Base-by-base conservation (phyloP, 192 early-diverging fungal genomes). In the Coemansia sp. region DNA sequence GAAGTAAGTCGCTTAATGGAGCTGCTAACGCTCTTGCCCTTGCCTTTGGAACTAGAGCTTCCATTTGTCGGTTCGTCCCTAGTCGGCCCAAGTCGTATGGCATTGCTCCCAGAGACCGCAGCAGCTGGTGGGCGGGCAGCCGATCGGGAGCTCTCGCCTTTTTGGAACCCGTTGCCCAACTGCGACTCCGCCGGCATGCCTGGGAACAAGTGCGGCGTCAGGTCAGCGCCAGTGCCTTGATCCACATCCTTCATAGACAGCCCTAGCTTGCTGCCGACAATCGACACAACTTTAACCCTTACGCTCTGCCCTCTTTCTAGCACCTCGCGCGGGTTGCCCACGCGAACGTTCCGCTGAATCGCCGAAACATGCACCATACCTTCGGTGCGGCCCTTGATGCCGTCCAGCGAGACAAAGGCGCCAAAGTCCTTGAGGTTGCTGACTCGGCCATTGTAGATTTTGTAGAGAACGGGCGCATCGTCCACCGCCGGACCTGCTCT, bases 181-280 rank as follows among this genome's bases (percentile, higher is more conserved):
- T 59, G 71, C 2, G 43, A 37, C 1, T 77, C 69, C 0, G 48
- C 34, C 3, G 72, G 43, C 69, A 60, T 72, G 25, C 81, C 76
- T 3, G 91, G 84, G 34, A 87, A 86, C 56, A 95, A 73, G 63
- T 94, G 85, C 16, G 93, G 97, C 2, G 90, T 85, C 48, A 99
- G 73, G 73, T 97, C 95, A 52, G 88, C 76, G 26, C 96, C 96
- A 3, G 95, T 96, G 8, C 59, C 73, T 76, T 99, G 97, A 75
- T 98, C 94, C 16, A 97, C 94, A 75, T 99, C 96, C 63, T 94
- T 96, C 91, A 98, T 95, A 9, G 92, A 94, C 28, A 99, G 79
- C 6, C 93, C 87, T 2, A 97, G 79, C 42, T 92, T 84, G 33
- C 81, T 90, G 21, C 93, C 94, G 8, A 89, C 86, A 3, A 95